A percentile compares a stretch with the other conserved stretches of the same genome.
phyloP scores from a whole-genome alignment of 495 filamentous ascomycete species.

The Chlorociboria aeruginascens region DNA sequence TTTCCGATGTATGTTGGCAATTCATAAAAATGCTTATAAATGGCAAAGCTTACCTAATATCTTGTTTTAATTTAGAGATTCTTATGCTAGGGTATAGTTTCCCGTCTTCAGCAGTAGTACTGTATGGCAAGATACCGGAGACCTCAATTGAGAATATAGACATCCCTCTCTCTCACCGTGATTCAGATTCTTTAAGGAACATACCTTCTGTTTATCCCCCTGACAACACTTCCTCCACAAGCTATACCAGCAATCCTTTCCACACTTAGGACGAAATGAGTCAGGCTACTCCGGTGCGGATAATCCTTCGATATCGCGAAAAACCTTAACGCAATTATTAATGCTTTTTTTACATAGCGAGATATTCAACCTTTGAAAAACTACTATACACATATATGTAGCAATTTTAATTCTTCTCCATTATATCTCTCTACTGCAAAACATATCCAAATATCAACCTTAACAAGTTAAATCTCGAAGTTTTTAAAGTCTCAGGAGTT shows the following conservation, averaged over 20 bases:
- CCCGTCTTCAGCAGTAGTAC: too few relatives aligned
- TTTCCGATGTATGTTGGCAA: too few relatives aligned
- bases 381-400: conserved; percentile 12
- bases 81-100: too few relatives aligned
- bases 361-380: conserved; percentile 11
- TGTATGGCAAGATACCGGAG: too few relatives aligned
- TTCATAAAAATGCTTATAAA: too few relatives aligned
- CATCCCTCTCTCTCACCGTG: too few relatives aligned
- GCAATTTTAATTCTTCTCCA: conserved; percentile 6
- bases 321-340: conserved; percentile 9
- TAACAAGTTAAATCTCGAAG: conserved; percentile 8
- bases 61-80: too few relatives aligned
- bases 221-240: conserved; percentile 7
- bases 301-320: conserved; percentile 14
- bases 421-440: conserved; percentile 14
- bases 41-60: too few relatives aligned
- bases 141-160: conserved; percentile 7
- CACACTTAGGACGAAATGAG: conserved; percentile 12
- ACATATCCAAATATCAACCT: conserved; percentile 11
- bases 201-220: too few relatives aligned
- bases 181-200: too few relatives aligned
- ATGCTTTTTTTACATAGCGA: conserved; percentile 12
- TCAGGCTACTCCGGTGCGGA: conserved; percentile 11
- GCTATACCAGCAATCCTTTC: conserved; percentile 9
- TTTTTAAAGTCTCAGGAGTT: conserved; percentile 10